A percentile compares a stretch with the other conserved stretches of the same genome.
phyloP scores from a whole-genome alignment of 1,139 yeast species.

The Taphrina sp. region DNA sequence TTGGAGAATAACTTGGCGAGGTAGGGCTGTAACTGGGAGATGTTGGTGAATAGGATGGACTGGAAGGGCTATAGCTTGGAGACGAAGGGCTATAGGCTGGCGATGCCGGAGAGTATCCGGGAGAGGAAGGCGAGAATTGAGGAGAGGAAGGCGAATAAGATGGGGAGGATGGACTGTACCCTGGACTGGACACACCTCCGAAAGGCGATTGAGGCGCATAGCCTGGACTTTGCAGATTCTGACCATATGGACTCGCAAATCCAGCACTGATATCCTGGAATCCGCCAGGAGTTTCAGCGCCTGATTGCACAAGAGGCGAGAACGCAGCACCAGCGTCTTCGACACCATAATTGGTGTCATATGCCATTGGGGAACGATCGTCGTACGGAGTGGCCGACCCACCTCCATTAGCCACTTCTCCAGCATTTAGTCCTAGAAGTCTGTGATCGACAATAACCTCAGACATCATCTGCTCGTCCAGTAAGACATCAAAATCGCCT shows the following conservation, averaged over 20 bases:
- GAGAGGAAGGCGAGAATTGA: constrained; percentile 69
- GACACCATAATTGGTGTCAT: constrained; percentile 69
- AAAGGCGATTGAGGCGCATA: constrained; percentile 68
- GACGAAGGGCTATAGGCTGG: constrained; percentile 76
- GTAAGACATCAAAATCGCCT: constrained; percentile 94
- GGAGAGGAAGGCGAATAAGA: constrained; percentile 73
- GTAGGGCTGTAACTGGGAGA: constrained; percentile 68
- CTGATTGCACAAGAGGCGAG: constrained; percentile 90
- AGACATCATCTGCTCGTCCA: constrained; percentile 84
- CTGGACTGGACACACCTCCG: constrained; percentile 48
- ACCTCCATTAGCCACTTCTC: constrained; percentile 55
- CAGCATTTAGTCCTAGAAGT: constrained; percentile 45
- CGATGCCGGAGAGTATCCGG: constrained; percentile 71
- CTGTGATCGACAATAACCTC: constrained; percentile 56
- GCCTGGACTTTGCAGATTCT: constrained; percentile 59
- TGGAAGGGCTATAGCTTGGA: constrained; percentile 67
- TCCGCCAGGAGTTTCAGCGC: constrained; percentile 76
- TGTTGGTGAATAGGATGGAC: constrained; percentile 68
- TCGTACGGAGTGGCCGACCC: constrained; percentile 97
- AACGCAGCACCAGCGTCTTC: constrained; percentile 67
- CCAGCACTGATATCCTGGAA: constrained; percentile 89
- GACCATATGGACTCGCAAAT: constrained; percentile 50
- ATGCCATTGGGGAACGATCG: constrained; percentile 69
- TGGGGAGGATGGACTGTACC: constrained; percentile 62
- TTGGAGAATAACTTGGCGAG: constrained; percentile 64